These are phyloP conservation scores for Syzygium syzygioides DNA, from an alignment of 441 rosid genomes.

Conservation along the genomic window DNA sequence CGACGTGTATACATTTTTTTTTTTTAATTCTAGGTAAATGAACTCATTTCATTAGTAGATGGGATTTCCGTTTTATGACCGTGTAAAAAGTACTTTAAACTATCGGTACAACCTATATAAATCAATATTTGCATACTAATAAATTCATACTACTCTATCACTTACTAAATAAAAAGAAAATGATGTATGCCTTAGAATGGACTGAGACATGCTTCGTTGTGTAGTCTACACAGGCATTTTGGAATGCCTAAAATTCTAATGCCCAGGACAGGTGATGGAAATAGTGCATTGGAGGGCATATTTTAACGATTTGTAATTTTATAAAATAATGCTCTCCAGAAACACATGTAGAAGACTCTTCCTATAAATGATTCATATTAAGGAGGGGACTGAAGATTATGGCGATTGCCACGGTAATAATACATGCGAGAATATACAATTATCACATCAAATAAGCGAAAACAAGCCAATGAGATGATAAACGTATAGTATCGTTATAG, in stretches of 20 bases:
- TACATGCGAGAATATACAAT: neutral
- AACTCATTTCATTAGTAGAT: neutral
- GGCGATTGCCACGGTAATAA: neutral
- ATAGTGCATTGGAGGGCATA: neutral
- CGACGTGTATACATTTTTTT: neutral
- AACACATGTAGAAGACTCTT: neutral
- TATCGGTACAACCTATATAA: neutral
- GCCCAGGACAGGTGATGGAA: neutral
- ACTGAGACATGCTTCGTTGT: neutral
- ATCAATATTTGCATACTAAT: neutral
- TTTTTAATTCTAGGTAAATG: neutral
- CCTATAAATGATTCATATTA: neutral
- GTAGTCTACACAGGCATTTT: neutral
- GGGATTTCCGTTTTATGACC: neutral
- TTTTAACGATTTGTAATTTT: neutral
- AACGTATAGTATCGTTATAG: neutral
- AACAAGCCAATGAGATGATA: neutral
- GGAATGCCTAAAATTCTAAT: neutral
- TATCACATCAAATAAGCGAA: neutral
- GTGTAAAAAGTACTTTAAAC: neutral
- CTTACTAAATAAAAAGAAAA: neutral
- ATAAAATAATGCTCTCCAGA: neutral
- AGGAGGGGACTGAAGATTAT: neutral
- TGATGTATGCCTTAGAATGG: neutral
- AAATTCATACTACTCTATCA: neutral